phyloP scores from a whole-genome alignment of 306 rosid species.

The Begonia loranthoides region DNA sequence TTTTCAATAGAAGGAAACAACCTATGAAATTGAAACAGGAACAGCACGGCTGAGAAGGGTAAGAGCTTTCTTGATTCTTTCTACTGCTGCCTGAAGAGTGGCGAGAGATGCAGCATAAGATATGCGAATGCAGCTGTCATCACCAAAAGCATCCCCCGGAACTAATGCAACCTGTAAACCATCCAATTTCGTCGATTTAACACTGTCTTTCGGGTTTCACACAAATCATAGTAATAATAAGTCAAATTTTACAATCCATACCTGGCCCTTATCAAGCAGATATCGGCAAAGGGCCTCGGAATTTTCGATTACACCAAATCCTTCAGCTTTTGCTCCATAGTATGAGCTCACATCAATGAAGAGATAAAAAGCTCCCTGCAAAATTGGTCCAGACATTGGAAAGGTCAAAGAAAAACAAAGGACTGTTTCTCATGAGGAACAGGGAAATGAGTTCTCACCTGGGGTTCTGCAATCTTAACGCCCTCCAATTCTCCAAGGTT shows the following conservation, averaged over 20 bases:
- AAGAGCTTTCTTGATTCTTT: constrained; percentile 76
- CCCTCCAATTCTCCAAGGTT: constrained; percentile 66
- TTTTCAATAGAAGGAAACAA: too few relatives aligned
- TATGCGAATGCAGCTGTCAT: constrained; percentile 74
- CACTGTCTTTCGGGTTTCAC: not conserved
- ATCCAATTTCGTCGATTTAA: not conserved
- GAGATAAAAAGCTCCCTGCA: constrained; percentile 96
- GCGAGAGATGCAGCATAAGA: constrained; percentile 82
- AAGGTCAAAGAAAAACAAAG: not conserved
- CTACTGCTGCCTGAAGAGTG: constrained; percentile 65
- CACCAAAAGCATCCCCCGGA: constrained; percentile 89
- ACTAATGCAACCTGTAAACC: constrained; percentile 78
- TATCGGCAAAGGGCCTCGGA: constrained; percentile 83
- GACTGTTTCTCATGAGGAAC: too few relatives aligned
- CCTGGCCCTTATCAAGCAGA: constrained; percentile 81
- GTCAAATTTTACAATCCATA: constrained; percentile 3
- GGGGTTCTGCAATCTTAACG: constrained; percentile 73
- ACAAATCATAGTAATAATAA: not conserved
- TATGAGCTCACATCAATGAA: constrained; percentile 76
- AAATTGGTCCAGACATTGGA: not conserved
- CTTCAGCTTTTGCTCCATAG: constrained; percentile 73
- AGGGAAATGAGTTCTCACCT: constrained; percentile 28
- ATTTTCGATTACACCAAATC: constrained; percentile 63
- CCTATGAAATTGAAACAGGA: constrained; percentile 14
- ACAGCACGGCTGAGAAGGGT: constrained; percentile 26